Conservation (phyloP, 23 red algal species). For the Cyanidioschyzon merolae region DNA sequence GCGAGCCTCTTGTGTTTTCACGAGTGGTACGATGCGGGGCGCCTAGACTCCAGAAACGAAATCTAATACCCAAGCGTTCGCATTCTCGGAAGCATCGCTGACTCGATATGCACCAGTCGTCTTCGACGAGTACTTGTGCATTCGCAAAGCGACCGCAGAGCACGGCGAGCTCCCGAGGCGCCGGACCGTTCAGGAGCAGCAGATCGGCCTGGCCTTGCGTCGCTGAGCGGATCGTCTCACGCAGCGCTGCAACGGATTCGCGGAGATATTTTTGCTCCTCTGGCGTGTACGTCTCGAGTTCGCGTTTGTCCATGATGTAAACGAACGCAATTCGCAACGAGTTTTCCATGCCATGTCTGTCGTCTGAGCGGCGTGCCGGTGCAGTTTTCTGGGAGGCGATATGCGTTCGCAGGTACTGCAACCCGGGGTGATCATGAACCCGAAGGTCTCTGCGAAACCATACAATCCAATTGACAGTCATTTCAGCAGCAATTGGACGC, state of each 20-base stretch:
- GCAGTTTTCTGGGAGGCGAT: background rate
- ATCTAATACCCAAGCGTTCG: background rate
- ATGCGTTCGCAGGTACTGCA: background rate
- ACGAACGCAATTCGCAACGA: background rate
- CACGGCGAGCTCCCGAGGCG: background rate
- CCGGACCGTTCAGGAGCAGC: background rate
- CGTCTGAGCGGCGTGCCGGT: background rate
- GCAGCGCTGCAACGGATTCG: background rate
- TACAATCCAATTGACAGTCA: background rate
- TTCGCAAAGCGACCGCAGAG: background rate
- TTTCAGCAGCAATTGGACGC: too few species aligned
- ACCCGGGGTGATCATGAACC: slow-evolving; percentile 9
- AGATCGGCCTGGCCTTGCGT: background rate
- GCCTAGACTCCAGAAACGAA: background rate
- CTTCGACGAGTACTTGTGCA: background rate
- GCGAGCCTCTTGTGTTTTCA: too few species aligned
- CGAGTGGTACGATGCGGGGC: background rate
- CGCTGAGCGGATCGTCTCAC: background rate
- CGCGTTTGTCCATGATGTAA: background rate
- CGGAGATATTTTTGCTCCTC: background rate
- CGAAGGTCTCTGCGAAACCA: slow-evolving; percentile 11
- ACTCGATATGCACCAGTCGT: background rate
- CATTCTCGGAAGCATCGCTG: slow-evolving; percentile 4
- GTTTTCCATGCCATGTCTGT: background rate
- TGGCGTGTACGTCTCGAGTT: background rate